Percentiles rank a stretch among this genome's conserved stretches.
phyloP scores from a whole-genome alignment of 441 rosid genomes.

The Syzygium malaccense region DNA sequence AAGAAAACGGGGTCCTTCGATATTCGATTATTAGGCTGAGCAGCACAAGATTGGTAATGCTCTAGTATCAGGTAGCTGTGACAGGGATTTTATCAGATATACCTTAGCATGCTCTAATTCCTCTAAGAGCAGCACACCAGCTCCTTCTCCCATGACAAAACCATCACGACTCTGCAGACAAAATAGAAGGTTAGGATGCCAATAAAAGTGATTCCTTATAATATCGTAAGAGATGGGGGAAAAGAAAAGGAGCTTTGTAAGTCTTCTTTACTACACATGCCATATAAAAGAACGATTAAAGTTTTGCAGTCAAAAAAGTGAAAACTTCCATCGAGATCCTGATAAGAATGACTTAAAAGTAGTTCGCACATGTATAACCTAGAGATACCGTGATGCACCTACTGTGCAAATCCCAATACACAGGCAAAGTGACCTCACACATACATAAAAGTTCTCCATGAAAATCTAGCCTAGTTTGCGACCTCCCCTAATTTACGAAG shows the following conservation, averaged over 20 bases:
- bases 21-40: background rate
- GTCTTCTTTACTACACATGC: background rate
- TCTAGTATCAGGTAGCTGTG: background rate
- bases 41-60: background rate
- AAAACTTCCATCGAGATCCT: background rate
- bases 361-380: background rate
- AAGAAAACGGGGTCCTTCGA: background rate
- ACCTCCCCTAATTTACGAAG: background rate
- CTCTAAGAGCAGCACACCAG: slow-evolving; percentile 92
- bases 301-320: background rate
- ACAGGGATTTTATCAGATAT: background rate
- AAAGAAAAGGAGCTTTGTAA: background rate
- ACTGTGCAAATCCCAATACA: background rate
- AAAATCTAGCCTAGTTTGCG: background rate
- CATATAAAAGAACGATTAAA: background rate
- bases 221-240: background rate
- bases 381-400: background rate
- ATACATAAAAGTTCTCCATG: background rate
- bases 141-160: slow-evolving; percentile 98
- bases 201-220: background rate
- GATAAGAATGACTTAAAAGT: background rate
- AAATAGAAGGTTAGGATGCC: background rate
- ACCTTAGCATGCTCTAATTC: slow-evolving; percentile 98
- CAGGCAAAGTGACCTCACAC: background rate
- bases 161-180: slow-evolving; percentile 82